Evolutionary conservation across 495 filamentous ascomycete genomes (phyloP).

Genomic region (Penicillium psychrofluorescens): DNA sequence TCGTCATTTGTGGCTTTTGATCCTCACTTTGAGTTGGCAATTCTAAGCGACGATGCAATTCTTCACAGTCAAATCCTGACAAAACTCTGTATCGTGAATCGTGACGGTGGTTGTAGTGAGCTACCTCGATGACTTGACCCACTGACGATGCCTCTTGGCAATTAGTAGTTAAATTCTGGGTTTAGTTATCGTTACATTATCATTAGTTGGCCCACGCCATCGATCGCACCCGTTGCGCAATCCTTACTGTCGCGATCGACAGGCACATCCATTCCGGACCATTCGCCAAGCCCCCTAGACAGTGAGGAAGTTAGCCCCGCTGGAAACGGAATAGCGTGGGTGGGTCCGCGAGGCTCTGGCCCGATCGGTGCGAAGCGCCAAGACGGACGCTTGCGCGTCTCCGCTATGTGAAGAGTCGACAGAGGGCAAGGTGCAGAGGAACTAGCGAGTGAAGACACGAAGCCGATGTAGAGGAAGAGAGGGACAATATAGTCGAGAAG

Average conservation of each 20-base stretch:
- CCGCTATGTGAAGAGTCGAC: constrained; percentile 17
- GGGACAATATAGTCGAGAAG: constrained; percentile 1
- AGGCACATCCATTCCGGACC: constrained; percentile 15
- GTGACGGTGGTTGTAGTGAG: no score
- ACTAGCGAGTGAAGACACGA: neutral
- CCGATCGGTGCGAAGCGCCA: constrained; percentile 32
- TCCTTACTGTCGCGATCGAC: constrained; percentile 4
- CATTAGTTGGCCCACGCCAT: no score
- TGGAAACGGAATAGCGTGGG: constrained; percentile 1
- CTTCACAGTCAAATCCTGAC: no score
- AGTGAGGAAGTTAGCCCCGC: constrained; percentile 1
- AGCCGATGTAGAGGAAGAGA: constrained; percentile 1
- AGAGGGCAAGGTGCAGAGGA: neutral
- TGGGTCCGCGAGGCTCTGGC: constrained; percentile 19
- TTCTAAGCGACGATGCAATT: no score
- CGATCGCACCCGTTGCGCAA: no score
- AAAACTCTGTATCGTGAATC: no score
- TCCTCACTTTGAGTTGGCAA: no score
- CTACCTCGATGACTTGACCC: no score
- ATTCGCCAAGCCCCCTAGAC: constrained; percentile 21
- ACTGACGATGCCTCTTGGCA: no score
- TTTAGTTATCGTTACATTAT: no score
- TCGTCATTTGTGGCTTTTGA: no score
- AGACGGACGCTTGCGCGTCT: constrained; percentile 44
- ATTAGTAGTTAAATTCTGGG: neutral